Conservation (phyloP, 495 filamentous ascomycete species). For the Chaetomium cochliodes region DNA sequence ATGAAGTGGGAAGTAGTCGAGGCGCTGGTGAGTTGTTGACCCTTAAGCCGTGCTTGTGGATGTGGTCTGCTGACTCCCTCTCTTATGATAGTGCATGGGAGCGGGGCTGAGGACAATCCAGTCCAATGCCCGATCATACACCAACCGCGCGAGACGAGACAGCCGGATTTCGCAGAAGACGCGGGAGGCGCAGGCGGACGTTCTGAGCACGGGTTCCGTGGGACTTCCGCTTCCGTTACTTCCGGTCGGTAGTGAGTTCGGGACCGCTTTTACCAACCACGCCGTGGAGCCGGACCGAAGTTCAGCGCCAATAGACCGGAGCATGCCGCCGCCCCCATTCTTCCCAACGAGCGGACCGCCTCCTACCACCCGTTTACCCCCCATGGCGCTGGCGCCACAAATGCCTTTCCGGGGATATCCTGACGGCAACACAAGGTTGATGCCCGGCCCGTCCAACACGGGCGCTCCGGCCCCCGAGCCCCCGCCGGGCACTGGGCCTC, state of each 20-base stretch:
- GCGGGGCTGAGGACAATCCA: constrained; percentile 51
- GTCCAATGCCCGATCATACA: constrained; percentile 45
- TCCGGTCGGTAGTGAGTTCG: background rate
- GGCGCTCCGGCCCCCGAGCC: background rate
- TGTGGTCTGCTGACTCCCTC: background rate
- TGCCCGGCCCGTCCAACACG: background rate
- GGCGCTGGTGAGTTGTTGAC: constrained; percentile 54
- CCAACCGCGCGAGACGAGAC: constrained; percentile 45
- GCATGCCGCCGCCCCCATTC: constrained; percentile 17
- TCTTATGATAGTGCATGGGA: constrained; percentile 45
- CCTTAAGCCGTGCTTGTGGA: background rate
- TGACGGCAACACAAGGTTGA: background rate
- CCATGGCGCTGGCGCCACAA: background rate
- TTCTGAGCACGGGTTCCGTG: background rate
- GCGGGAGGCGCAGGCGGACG: constrained; percentile 11
- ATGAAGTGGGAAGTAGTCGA: constrained; percentile 71
- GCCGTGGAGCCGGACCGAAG: background rate
- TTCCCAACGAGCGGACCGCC: background rate
- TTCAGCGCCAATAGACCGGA: background rate
- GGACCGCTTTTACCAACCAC: background rate
- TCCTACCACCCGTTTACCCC: background rate
- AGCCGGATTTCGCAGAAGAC: constrained; percentile 7
- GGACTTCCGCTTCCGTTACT: background rate
- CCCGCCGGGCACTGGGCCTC: background rate
- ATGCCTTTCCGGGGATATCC: constrained; percentile 14